A percentile compares a stretch with the other conserved stretches of the same genome.
Evolutionary conservation across 129 eudicot genomes (phyloP).

Genomic region (Flaveria brownii): DNA sequence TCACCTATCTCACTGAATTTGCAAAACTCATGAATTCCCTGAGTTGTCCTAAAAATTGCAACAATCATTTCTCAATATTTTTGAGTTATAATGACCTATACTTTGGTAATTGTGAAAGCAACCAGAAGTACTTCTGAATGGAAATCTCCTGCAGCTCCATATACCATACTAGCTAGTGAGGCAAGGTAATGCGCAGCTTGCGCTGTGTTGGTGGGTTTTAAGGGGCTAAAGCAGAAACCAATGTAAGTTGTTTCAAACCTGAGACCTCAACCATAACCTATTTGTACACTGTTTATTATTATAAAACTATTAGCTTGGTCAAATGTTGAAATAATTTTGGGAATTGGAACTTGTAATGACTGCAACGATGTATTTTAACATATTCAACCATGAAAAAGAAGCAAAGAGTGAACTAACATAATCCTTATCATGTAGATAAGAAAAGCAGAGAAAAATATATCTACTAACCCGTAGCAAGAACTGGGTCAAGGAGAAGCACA

Average conservation of each 20-base stretch:
- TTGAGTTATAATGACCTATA: background rate
- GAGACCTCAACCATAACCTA: background rate
- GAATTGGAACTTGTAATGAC: background rate
- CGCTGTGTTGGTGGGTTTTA: no score
- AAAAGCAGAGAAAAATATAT: slow-evolving; percentile 13
- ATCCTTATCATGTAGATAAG: slow-evolving; percentile 4
- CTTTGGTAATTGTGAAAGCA: background rate
- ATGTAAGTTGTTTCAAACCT: no score
- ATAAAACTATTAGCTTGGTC: background rate
- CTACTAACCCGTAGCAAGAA: slow-evolving; percentile 89
- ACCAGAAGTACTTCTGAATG: background rate
- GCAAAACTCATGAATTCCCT: slow-evolving; percentile 12
- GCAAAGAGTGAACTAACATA: slow-evolving; percentile 12
- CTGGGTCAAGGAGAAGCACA: slow-evolving; percentile 97
- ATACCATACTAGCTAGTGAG: no score
- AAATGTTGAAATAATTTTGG: slow-evolving; percentile 2
- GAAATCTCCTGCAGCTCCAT: background rate
- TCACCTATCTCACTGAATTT: background rate
- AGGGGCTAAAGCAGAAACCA: background rate
- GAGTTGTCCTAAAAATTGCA: background rate
- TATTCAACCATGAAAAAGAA: background rate
- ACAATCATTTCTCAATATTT: slow-evolving; percentile 4
- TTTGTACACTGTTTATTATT: slow-evolving; percentile 17
- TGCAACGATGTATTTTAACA: background rate
- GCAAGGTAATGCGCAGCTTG: no score